Evolutionary conservation across 164 flowering plant genomes (phyloP).

Genomic region (Saururus chinensis): DNA sequence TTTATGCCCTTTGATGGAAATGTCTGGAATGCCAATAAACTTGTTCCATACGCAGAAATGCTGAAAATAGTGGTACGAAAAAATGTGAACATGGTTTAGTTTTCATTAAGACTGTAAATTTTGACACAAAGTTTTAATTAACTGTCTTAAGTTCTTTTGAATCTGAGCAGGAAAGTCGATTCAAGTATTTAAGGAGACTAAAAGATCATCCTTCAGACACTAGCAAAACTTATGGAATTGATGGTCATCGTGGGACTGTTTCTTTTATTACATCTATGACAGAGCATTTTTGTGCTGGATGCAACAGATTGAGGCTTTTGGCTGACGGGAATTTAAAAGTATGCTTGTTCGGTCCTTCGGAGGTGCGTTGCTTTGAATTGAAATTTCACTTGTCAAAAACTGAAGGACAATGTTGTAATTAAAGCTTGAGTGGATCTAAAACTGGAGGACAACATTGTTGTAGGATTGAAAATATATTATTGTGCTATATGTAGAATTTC

Average conservation of each 20-base stretch:
- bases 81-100: too few relatives aligned
- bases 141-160: not conserved
- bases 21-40: constrained; percentile 96
- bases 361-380: constrained; percentile 31
- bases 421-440: not conserved
- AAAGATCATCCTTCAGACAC: constrained; percentile 83
- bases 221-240: constrained; percentile 75
- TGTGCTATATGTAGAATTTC: not conserved
- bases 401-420: not conserved
- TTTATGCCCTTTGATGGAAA: constrained; percentile 99
- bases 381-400: too few relatives aligned
- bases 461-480: not conserved
- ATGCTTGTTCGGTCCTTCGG: constrained; percentile 96
- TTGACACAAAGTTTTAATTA: not conserved
- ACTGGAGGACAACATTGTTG: not conserved
- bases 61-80: constrained; percentile 92
- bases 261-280: constrained; percentile 99
- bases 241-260: constrained; percentile 69
- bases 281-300: constrained; percentile 96
- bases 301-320: constrained; percentile 84
- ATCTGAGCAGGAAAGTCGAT: constrained; percentile 44
- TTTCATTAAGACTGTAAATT: constrained; percentile 10
- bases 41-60: constrained; percentile 85
- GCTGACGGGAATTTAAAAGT: constrained; percentile 99
- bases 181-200: constrained; percentile 44